These are phyloP conservation scores for Phallus indusiatus DNA, from an alignment of 768 basidiomycete species.

Conservation along the genomic window DNA sequence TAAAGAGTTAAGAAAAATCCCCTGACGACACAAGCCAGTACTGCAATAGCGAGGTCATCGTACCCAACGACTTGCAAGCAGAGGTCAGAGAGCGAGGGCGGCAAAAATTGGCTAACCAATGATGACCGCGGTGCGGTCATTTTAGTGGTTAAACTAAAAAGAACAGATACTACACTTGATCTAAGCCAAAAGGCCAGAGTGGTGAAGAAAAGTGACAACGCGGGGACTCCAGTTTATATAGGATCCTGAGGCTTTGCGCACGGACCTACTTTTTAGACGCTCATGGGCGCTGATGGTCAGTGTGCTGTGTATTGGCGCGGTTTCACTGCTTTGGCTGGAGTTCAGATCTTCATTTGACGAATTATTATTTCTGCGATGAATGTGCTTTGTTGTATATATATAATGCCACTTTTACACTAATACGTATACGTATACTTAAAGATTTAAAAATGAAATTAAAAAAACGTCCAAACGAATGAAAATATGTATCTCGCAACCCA, in stretches of 20 bases:
- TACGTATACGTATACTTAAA: too few species aligned
- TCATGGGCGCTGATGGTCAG: background rate
- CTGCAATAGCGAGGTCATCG: slow-evolving; percentile 25
- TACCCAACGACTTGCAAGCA: slow-evolving; percentile 21
- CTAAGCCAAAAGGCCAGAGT: slow-evolving; percentile 32
- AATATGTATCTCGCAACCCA: background rate
- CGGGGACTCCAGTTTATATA: background rate
- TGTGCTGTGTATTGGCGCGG: too few species aligned
- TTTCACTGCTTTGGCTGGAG: too few species aligned
- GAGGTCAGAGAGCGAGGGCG: slow-evolving; percentile 21
- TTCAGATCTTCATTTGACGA: too few species aligned
- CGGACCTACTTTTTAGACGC: background rate
- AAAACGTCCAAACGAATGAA: background rate
- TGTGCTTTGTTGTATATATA: too few species aligned
- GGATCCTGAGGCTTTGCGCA: background rate
- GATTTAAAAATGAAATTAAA: too few species aligned
- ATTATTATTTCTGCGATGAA: too few species aligned
- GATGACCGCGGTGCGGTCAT: background rate
- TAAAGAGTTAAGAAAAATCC: slow-evolving; percentile 13
- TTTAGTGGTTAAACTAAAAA: slow-evolving; percentile 11
- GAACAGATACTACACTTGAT: slow-evolving; percentile 39
- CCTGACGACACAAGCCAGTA: slow-evolving; percentile 25
- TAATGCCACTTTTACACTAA: too few species aligned
- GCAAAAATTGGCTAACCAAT: background rate
- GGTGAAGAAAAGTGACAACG: slow-evolving; percentile 15